Conservation (phyloP, 1,284 basidiomycete genomes). For the Irpex sp. region DNA sequence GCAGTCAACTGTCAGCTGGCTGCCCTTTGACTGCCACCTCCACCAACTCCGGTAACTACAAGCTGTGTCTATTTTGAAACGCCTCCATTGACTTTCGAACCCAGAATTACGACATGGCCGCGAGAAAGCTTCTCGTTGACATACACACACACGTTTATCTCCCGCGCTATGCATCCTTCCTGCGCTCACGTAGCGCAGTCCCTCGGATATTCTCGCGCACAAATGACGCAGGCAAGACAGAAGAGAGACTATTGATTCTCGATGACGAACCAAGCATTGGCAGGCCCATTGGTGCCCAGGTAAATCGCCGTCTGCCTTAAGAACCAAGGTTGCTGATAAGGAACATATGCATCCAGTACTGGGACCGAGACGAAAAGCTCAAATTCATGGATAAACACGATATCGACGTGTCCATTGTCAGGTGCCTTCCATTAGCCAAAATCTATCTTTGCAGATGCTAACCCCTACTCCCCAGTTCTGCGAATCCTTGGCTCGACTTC, state of each 20-base stretch:
- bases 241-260: constrained; percentile 72
- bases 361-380: constrained; percentile 75
- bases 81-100: neutral
- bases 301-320: constrained; percentile 16
- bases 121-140: constrained; percentile 55
- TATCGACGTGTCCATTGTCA: constrained; percentile 69
- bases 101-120: constrained; percentile 15
- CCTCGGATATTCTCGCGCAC: constrained; percentile 65
- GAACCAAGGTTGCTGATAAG: neutral
- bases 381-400: constrained; percentile 76
- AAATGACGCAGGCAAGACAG: constrained; percentile 37
- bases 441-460: too few species aligned
- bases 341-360: constrained; percentile 50
- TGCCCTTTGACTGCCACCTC: neutral
- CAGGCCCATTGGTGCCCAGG: constrained; percentile 61
- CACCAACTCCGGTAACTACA: neutral
- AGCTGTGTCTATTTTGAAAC: neutral
- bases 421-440: constrained; percentile 30
- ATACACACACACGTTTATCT: constrained; percentile 83
- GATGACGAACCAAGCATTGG: constrained; percentile 77
- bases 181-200: constrained; percentile 55
- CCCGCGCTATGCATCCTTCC: constrained; percentile 63
- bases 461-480: constrained; percentile 43
- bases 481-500: constrained; percentile 89
- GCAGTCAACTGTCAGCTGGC: neutral